Evolutionary conservation across 768 basidiomycete genomes (phyloP).

Genomic region (Solioccasus polychromus): DNA sequence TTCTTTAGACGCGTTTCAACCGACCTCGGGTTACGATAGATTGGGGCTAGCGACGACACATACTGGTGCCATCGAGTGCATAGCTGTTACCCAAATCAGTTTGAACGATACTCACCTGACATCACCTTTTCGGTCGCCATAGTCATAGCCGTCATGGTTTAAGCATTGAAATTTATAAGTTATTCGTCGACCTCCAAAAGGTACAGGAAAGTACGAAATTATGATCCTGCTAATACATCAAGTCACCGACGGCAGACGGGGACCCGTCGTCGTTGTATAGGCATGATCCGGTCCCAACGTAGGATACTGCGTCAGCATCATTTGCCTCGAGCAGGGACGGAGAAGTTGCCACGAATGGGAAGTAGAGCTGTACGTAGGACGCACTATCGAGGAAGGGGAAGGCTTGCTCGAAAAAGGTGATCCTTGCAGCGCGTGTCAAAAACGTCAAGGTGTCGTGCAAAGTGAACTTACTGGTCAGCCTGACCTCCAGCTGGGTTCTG

Average conservation of each 20-base stretch:
- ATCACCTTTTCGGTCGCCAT: no score
- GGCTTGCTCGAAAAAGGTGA: slow-evolving; percentile 33
- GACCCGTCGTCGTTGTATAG: slow-evolving; percentile 32
- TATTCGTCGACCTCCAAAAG: no score
- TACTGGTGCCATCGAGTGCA: no score
- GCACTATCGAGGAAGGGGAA: slow-evolving; percentile 34
- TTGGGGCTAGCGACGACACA: no score
- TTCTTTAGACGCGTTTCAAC: no score
- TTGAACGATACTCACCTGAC: no score
- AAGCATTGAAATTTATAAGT: no score
- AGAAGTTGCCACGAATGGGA: slow-evolving; percentile 37
- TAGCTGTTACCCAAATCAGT: no score
- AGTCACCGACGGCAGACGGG: slow-evolving; percentile 23
- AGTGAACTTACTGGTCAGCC: slow-evolving; percentile 25
- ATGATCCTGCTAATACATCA: slow-evolving; percentile 18
- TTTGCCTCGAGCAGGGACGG: slow-evolving; percentile 24
- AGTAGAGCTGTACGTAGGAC: slow-evolving; percentile 33
- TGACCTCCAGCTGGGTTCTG: slow-evolving; percentile 30
- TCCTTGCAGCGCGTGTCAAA: slow-evolving; percentile 16
- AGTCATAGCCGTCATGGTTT: no score
- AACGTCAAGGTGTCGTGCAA: background rate
- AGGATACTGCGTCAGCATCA: slow-evolving; percentile 9
- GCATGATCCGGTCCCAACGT: slow-evolving; percentile 30
- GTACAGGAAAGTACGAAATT: no score
- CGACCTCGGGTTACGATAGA: no score